Percentiles rank a stretch among this genome's conserved stretches.
Conservation (phyloP, 2,329 filamentous ascomycete species). For the Fusarium sp. region DNA sequence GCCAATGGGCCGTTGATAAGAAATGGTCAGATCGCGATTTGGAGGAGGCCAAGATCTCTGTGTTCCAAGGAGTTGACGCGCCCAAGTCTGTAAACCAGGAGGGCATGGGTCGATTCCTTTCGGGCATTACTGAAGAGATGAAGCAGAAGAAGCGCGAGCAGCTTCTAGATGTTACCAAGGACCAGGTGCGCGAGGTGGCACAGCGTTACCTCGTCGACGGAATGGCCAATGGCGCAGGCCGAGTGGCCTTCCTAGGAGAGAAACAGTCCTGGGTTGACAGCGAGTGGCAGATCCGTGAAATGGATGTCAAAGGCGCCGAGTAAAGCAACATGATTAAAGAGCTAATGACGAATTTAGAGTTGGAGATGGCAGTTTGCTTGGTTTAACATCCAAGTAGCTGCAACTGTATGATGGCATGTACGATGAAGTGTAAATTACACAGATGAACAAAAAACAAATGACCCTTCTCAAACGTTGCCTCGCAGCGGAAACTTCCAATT, state of each 20-base stretch:
- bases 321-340: slow-evolving; percentile 36
- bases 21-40: slow-evolving; percentile 86
- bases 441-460: slow-evolving; percentile 47
- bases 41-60: slow-evolving; percentile 94
- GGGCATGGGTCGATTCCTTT: slow-evolving; percentile 87
- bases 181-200: slow-evolving; percentile 84
- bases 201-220: slow-evolving; percentile 83
- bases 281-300: slow-evolving; percentile 80
- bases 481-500: slow-evolving; percentile 19
- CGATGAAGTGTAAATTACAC: slow-evolving; percentile 47
- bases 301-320: slow-evolving; percentile 70
- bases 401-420: slow-evolving; percentile 38
- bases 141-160: slow-evolving; percentile 85
- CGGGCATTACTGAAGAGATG: slow-evolving; percentile 89
- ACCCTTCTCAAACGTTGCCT: slow-evolving; percentile 43
- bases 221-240: slow-evolving; percentile 69
- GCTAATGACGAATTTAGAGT: slow-evolving; percentile 27
- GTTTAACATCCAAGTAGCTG: slow-evolving; percentile 22
- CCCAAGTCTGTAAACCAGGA: slow-evolving; percentile 88
- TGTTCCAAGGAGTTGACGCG: slow-evolving; percentile 93
- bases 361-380: slow-evolving; percentile 17
- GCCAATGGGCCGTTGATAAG: slow-evolving; percentile 84
- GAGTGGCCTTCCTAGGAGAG: slow-evolving; percentile 82
- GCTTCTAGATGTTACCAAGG: slow-evolving; percentile 85
- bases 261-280: slow-evolving; percentile 82